A percentile compares a stretch with the other conserved stretches of the same genome.
Conservation (phyloP, 176 grass and related monocot species). For the Typha latifolia region DNA sequence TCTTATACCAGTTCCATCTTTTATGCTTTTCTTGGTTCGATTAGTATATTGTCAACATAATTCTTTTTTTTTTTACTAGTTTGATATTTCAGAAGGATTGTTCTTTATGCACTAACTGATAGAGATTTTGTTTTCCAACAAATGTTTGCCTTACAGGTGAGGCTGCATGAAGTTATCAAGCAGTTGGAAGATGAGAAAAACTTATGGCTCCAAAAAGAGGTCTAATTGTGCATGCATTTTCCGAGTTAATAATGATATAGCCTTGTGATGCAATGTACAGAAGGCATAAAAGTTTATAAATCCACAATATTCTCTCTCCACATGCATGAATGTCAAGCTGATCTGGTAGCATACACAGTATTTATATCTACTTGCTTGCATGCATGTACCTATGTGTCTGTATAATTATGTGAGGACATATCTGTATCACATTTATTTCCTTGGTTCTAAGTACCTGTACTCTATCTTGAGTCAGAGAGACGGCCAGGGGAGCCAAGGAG, state of each 20-base stretch:
- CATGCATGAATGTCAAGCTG: not conserved
- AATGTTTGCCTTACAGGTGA: conserved; percentile 33
- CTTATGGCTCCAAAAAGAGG: conserved; percentile 50
- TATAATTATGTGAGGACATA: too few relatives aligned
- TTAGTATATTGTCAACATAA: too few relatives aligned
- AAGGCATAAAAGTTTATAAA: not conserved
- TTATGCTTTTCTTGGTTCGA: too few relatives aligned
- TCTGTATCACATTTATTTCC: too few relatives aligned
- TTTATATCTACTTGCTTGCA: too few relatives aligned
- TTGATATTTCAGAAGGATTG: not conserved
- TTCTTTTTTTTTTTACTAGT: conserved; percentile 2
- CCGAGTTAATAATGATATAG: conserved; percentile 6
- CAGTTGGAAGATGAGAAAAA: conserved; percentile 54
- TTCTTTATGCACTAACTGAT: not conserved
- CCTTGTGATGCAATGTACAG: conserved; percentile 9
- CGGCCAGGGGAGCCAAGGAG: too few relatives aligned
- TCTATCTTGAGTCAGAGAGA: too few relatives aligned
- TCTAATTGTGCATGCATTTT: conserved; percentile 11
- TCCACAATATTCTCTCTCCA: not conserved
- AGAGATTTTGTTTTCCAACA: conserved; percentile 6
- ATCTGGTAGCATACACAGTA: too few relatives aligned
- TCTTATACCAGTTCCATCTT: too few relatives aligned
- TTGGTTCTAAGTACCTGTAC: too few relatives aligned
- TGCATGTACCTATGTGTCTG: too few relatives aligned
- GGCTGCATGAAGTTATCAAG: conserved; percentile 45